Percentiles rank a stretch among this genome's conserved stretches.
These are phyloP conservation scores for Trichosporon faecale DNA, from an alignment of 1,284 basidiomycete species.

Conservation along the genomic window DNA sequence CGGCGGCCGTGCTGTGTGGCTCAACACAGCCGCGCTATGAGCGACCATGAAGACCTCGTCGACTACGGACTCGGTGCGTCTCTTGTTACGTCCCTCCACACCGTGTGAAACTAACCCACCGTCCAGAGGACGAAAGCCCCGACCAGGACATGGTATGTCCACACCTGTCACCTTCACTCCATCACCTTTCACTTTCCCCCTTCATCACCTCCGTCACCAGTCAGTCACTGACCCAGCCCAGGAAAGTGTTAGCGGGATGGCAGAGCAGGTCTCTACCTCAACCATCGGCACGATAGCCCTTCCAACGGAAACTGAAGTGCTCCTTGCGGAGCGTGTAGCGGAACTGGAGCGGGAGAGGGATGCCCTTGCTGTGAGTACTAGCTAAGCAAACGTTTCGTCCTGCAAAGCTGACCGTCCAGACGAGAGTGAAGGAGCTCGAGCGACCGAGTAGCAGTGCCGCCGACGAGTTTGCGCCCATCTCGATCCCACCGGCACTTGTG, in stretches of 20 bases:
- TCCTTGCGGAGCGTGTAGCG: constrained; percentile 31
- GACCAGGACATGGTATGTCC: constrained; percentile 25
- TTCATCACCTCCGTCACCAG: background rate
- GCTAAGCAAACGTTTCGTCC: background rate
- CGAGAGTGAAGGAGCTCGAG: constrained; percentile 5
- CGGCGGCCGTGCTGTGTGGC: constrained; percentile 8
- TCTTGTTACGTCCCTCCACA: background rate
- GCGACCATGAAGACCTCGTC: constrained; percentile 21
- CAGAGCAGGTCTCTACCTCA: constrained; percentile 10
- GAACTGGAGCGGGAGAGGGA: constrained; percentile 42
- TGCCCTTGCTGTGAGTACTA: constrained; percentile 29
- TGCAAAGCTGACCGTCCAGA: background rate
- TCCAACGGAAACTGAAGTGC: constrained; percentile 36
- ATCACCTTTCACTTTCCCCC: background rate
- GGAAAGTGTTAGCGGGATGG: constrained; percentile 19
- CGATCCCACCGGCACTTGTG: constrained; percentile 35
- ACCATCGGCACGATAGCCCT: constrained; percentile 13
- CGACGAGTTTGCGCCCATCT: constrained; percentile 14
- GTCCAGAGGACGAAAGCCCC: constrained; percentile 18
- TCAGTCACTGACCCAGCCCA: background rate
- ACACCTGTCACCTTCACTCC: background rate
- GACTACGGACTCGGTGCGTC: constrained; percentile 22
- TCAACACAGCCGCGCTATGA: constrained; percentile 9
- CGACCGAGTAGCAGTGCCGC: background rate
- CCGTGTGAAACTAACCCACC: constrained; percentile 2